phyloP scores from a whole-genome alignment of 495 filamentous ascomycete species.

The Tuber brumale region DNA sequence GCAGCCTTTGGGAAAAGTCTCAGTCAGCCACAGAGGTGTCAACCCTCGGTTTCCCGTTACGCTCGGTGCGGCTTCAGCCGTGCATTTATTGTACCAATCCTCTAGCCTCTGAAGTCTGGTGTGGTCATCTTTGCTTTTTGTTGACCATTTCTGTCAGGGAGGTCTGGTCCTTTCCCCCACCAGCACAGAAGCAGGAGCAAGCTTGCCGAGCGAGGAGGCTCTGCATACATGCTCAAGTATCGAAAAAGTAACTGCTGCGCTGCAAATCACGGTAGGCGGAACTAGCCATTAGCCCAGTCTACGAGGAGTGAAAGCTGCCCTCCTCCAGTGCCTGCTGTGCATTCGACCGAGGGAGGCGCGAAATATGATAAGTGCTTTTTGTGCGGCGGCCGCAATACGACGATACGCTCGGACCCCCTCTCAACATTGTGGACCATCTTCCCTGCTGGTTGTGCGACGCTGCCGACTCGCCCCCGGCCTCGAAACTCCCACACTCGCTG shows the following conservation, averaged over 20 bases:
- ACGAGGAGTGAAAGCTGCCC: not conserved
- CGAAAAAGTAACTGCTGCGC: conserved; percentile 29
- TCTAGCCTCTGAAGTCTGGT: not conserved
- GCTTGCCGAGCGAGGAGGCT: conserved; percentile 5
- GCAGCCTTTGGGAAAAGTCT: conserved; percentile 12
- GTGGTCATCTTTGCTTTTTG: conserved; percentile 5
- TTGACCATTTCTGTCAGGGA: not conserved
- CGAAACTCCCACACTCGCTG: conserved; percentile 26
- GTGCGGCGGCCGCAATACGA: conserved; percentile 23
- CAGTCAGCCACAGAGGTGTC: conserved; percentile 39
- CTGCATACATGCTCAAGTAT: conserved; percentile 19
- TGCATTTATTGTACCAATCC: not conserved
- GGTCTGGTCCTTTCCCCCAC: not conserved
- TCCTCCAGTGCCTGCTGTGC: conserved; percentile 27
- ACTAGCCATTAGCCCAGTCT: conserved; percentile 28
- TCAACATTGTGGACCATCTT: conserved; percentile 27
- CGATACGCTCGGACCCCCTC: conserved; percentile 34
- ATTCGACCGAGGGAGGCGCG: conserved; percentile 34
- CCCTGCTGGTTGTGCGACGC: conserved; percentile 32
- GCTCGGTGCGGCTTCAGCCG: conserved; percentile 6
- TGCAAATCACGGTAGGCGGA: conserved; percentile 28
- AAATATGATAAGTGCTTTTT: conserved; percentile 32
- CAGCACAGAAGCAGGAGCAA: not conserved
- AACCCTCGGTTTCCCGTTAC: conserved; percentile 29
- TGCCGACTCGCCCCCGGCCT: conserved; percentile 25